Base-by-base conservation (phyloP, 768 basidiomycete genomes). In the Coprinellus aureogranulatus region DNA sequence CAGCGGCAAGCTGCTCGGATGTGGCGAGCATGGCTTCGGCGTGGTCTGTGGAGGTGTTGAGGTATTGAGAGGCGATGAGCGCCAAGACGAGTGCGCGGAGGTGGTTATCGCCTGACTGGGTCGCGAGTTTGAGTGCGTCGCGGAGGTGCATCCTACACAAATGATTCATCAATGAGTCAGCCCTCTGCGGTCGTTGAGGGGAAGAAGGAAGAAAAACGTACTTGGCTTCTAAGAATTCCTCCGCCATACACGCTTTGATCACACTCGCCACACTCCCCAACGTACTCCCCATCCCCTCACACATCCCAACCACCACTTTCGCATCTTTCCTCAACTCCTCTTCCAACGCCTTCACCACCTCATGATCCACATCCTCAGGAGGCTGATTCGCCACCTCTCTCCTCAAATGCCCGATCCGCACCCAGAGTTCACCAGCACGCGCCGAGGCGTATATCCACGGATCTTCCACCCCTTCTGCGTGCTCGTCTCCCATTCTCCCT, bases 21-120 rank as follows among this genome's bases (percentile, higher is more conserved):
- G 87, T 85, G 14, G 74, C 75, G 1, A 92, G 70, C 75, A 90
- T 87, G 53, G 77, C 73, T 65, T 78, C 74, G 5, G 90, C 89
- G 59, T 90, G 85, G n/a, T 84, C 82, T 2, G 77, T 77, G 0
- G 88, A 81, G 0, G 90, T 90, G 55, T 89, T 82, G 26, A 88
- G 63, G 59, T 90, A 92, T 60, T 90, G 87, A 26, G 86, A 79
- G 1, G 89, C 79, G 11, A 86, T 80, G 18, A 91, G 76, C 2
- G 87, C 82, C 18, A 92, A 75, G 2, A 90, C 75, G 1, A 90
- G 72, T 12, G 88, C 87, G 9, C 89, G 86, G 20, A 90, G 71
- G 65, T 91, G 82, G 60, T 90, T 92, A 59, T 92, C 90, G 20
- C 80, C 83, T 2, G 86, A 77, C 1, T 68, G 62, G 1, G 81